A percentile compares a stretch with the other conserved stretches of the same genome.
Evolutionary conservation across 106 monocot species (phyloP).

Genomic region (Dendrobium huoshanense): DNA sequence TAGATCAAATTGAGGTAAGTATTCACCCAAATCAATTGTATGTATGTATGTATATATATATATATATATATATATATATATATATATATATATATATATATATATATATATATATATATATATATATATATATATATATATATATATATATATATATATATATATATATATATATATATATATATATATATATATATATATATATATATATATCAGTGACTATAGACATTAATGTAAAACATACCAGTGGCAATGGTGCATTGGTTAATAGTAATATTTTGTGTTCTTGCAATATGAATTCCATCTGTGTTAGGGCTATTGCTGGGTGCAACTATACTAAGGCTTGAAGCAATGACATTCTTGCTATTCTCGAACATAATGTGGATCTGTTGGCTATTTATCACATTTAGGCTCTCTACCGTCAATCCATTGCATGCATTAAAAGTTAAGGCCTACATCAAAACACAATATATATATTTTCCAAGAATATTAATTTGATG

Average conservation of each 20-base stretch:
- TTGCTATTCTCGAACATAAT: constrained; percentile 33
- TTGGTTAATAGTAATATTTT: constrained; percentile 34
- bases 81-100: too few relatives aligned
- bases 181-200: too few relatives aligned
- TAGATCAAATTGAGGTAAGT: too few relatives aligned
- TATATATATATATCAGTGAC: too few relatives aligned
- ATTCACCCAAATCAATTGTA: too few relatives aligned
- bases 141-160: background rate
- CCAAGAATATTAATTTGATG: too few relatives aligned
- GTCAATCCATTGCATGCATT: constrained; percentile 34
- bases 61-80: too few relatives aligned
- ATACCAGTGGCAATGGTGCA: constrained; percentile 59
- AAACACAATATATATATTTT: too few relatives aligned
- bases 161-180: too few relatives aligned
- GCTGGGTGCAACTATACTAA: constrained; percentile 38
- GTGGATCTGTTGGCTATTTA: constrained; percentile 79
- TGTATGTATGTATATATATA: too few relatives aligned
- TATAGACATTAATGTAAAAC: background rate
- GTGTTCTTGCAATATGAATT: constrained; percentile 59
- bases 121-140: too few relatives aligned
- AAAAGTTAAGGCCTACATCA: constrained; percentile 23
- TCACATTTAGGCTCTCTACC: constrained; percentile 40
- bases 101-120: too few relatives aligned
- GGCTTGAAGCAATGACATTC: constrained; percentile 24
- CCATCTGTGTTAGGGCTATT: constrained; percentile 83